These are phyloP conservation scores for Thielaviopsis musarum DNA, from an alignment of 2,329 filamentous ascomycete species.

Conservation along the genomic window DNA sequence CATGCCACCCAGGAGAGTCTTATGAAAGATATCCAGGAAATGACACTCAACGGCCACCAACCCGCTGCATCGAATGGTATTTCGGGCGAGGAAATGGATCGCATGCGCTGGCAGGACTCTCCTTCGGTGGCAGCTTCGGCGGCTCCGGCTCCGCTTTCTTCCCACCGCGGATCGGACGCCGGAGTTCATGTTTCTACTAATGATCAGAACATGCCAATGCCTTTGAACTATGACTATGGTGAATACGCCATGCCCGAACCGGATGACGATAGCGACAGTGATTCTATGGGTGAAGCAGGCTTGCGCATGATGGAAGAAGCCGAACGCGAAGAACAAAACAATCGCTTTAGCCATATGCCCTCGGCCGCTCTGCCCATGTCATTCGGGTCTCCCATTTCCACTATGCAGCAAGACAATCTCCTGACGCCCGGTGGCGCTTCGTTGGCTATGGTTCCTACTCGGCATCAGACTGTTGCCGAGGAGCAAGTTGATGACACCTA, in stretches of 20 bases:
- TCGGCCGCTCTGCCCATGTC: not conserved
- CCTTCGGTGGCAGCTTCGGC: constrained; percentile 26
- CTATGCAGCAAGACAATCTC: not conserved
- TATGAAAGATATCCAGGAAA: constrained; percentile 38
- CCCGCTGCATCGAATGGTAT: constrained; percentile 30
- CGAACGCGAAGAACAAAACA: constrained; percentile 52
- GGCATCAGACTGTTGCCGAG: not conserved
- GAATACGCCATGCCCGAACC: not conserved
- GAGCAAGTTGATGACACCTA: not conserved
- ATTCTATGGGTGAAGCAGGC: constrained; percentile 73
- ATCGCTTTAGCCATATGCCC: not conserved
- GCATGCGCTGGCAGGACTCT: constrained; percentile 33
- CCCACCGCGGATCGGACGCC: not conserved
- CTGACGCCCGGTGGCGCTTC: not conserved
- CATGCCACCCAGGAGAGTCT: constrained; percentile 33
- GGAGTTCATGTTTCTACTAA: not conserved
- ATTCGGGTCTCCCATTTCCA: not conserved
- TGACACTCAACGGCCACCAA: constrained; percentile 16
- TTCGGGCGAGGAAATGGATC: constrained; percentile 29
- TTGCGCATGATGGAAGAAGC: constrained; percentile 70
- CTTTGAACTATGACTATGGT: constrained; percentile 1
- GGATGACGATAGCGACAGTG: constrained; percentile 55
- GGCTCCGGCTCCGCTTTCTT: not conserved
- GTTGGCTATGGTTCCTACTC: not conserved
- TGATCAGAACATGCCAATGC: not conserved